Evolutionary conservation across 208 protist species (phyloP).

Genomic region (Polymyxa betae): DNA sequence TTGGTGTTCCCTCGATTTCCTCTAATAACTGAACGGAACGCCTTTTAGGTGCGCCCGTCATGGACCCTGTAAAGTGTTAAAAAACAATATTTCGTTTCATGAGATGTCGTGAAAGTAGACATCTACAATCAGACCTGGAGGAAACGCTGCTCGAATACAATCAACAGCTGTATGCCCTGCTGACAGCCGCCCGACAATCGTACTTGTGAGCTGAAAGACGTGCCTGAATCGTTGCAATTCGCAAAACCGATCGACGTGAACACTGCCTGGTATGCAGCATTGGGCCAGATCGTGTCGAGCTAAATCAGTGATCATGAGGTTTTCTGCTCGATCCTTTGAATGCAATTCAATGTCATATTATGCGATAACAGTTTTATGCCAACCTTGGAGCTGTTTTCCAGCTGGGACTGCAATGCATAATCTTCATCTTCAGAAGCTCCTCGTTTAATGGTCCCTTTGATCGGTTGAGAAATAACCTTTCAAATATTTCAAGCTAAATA

Average conservation of each 20-base stretch:
- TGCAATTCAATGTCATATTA: too few relatives aligned
- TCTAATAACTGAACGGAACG: neutral
- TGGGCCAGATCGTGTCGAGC: neutral
- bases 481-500: neutral
- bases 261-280: neutral
- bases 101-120: too few relatives aligned
- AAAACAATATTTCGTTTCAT: too few relatives aligned
- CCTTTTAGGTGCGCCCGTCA: neutral
- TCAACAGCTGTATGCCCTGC: neutral
- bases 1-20: neutral
- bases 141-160: neutral
- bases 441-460: neutral
- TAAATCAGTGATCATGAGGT: constrained; percentile 3
- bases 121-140: neutral
- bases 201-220: neutral
- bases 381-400: neutral
- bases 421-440: neutral
- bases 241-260: neutral
- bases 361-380: too few relatives aligned
- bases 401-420: neutral
- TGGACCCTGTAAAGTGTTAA: neutral
- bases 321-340: neutral
- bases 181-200: neutral
- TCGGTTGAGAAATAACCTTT: neutral
- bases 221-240: neutral